Evolutionary conservation across 1,284 basidiomycete genomes (phyloP).

Genomic region (Ceratobasidium sp.): DNA sequence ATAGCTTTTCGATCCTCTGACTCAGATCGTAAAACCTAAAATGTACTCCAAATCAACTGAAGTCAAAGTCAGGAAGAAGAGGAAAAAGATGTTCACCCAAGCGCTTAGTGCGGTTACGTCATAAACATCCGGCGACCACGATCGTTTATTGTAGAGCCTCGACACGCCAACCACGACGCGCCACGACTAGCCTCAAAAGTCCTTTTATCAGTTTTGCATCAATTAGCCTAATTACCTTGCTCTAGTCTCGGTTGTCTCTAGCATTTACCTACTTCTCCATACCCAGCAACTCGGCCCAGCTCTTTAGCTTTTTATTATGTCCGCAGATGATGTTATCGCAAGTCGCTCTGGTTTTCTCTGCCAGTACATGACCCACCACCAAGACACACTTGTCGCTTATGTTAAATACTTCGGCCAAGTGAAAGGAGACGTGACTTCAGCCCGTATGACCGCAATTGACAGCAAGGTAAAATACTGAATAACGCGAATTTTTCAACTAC

Average conservation of each 20-base stretch:
- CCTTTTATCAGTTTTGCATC: background rate
- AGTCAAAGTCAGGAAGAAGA: background rate
- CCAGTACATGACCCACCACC: constrained; percentile 86
- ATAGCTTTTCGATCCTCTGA: background rate
- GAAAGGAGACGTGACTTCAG: constrained; percentile 63
- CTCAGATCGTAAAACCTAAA: background rate
- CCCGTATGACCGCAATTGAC: constrained; percentile 76
- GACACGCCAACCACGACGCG: background rate
- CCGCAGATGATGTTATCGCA: constrained; percentile 71
- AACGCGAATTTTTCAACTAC: too few species aligned
- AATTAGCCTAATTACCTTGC: background rate
- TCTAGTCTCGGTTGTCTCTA: background rate
- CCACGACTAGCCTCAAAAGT: too few species aligned
- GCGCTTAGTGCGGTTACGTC: constrained; percentile 7
- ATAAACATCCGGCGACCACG: background rate
- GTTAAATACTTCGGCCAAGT: constrained; percentile 65
- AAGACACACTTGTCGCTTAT: constrained; percentile 70
- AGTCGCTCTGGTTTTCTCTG: constrained; percentile 79
- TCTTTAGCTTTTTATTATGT: constrained; percentile 40
- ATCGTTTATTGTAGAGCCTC: background rate
- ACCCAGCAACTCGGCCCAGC: background rate
- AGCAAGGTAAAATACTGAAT: constrained; percentile 63
- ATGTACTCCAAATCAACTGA: background rate
- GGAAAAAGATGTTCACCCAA: background rate
- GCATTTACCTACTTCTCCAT: background rate